phyloP scores from a whole-genome alignment of 2,329 filamentous ascomycete genomes.

The Cercospora beticola region DNA sequence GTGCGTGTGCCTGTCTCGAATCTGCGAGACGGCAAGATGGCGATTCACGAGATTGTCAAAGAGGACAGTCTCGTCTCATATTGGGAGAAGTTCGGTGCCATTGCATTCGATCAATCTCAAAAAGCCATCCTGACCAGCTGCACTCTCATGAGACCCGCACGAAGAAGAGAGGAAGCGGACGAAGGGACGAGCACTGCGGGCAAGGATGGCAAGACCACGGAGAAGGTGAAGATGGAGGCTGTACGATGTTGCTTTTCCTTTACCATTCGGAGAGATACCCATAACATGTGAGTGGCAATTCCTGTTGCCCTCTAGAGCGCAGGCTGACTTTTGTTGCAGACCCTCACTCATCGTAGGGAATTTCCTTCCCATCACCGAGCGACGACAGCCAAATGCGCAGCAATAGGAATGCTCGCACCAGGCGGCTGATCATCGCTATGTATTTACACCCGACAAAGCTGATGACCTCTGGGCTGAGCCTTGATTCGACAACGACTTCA shows the following conservation, averaged over 20 bases:
- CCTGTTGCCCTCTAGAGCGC: neutral
- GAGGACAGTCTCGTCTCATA: constrained; percentile 95
- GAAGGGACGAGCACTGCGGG: constrained; percentile 36
- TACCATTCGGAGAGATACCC: constrained; percentile 88
- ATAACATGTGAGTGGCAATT: constrained; percentile 78
- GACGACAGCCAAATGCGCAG: constrained; percentile 19
- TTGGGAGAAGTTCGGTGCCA: constrained; percentile 98
- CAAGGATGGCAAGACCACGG: constrained; percentile 39
- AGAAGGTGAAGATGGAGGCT: constrained; percentile 46
- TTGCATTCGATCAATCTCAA: constrained; percentile 90
- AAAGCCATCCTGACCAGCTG: constrained; percentile 95
- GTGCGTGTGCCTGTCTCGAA: constrained; percentile 90
- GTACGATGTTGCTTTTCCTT: constrained; percentile 97
- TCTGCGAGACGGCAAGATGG: constrained; percentile 88
- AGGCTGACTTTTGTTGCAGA: constrained; percentile 49
- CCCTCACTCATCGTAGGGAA: constrained; percentile 95
- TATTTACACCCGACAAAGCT: neutral
- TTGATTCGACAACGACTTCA: neutral
- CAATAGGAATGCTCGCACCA: constrained; percentile 16
- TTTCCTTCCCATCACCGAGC: constrained; percentile 73
- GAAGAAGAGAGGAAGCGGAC: constrained; percentile 1
- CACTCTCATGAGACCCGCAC: constrained; percentile 76
- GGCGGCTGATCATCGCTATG: neutral
- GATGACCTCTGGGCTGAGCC: neutral
- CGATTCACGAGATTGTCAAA: constrained; percentile 91